These are phyloP conservation scores for Sugiyamaella novakii DNA, from an alignment of 1,139 yeast genomes.

Conservation along the genomic window DNA sequence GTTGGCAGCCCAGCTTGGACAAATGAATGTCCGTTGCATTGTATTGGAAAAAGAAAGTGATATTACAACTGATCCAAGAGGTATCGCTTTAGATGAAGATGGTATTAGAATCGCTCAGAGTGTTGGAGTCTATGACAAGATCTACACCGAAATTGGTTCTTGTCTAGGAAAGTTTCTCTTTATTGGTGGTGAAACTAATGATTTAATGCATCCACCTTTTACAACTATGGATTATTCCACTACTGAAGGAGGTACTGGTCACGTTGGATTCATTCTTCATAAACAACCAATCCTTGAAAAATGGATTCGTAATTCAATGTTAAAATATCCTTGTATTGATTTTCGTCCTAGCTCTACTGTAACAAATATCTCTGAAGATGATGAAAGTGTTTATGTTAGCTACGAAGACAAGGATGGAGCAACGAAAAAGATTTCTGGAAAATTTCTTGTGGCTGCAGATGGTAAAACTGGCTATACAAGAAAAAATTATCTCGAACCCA, in stretches of 20 bases:
- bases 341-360: constrained; percentile 12
- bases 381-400: constrained; percentile 7
- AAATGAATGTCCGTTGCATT: constrained; percentile 11
- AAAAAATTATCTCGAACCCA: constrained; percentile 14
- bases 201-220: constrained; percentile 12
- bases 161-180: constrained; percentile 3
- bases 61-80: constrained; percentile 17
- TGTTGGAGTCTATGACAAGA: constrained; percentile 11
- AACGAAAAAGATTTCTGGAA: constrained; percentile 1
- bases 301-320: constrained; percentile 4
- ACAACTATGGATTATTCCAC: constrained; percentile 9
- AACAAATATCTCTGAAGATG: constrained; percentile 10
- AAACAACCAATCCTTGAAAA: constrained; percentile 15
- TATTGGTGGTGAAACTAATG: constrained; percentile 13
- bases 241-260: constrained; percentile 16
- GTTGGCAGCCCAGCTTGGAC: constrained; percentile 13
- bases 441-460: constrained; percentile 16
- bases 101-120: constrained; percentile 16
- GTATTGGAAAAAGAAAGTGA: constrained; percentile 16
- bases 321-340: neutral
- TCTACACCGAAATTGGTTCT: constrained; percentile 12
- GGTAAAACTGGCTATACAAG: constrained; percentile 16
- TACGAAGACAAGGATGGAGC: constrained; percentile 3
- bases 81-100: constrained; percentile 18
- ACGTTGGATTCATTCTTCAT: constrained; percentile 10